Conservation (phyloP, 192 early-diverging fungal species). For the Coemansia sp. region DNA sequence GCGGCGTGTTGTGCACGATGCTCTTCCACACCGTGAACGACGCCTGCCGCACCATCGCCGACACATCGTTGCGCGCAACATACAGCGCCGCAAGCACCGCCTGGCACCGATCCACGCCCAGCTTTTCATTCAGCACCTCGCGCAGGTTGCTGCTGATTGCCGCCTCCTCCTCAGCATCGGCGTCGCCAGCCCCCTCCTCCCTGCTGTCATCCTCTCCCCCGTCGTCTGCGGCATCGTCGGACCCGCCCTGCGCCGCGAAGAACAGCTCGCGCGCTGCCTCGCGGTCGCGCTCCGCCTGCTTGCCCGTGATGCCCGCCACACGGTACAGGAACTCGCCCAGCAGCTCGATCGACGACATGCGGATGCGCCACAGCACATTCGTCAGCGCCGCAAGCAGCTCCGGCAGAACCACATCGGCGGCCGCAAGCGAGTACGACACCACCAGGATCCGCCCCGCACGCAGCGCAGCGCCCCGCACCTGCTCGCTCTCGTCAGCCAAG, state of each 20-base stretch:
- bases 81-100: conserved; percentile 88
- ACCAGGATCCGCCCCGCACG: conserved; percentile 94
- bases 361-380: conserved; percentile 95
- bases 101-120: conserved; percentile 86
- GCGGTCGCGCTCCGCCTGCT: conserved; percentile 57
- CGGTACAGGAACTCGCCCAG: conserved; percentile 94
- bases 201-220: conserved; percentile 11
- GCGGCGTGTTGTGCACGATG: conserved; percentile 94
- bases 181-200: conserved; percentile 21
- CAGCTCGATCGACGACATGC: conserved; percentile 90
- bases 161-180: conserved; percentile 36
- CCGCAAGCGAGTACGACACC: conserved; percentile 82
- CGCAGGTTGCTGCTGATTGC: conserved; percentile 42
- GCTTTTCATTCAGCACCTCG: conserved; percentile 67
- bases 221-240: conserved; percentile 54
- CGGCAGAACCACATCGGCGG: conserved; percentile 88
- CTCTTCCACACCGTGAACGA: conserved; percentile 93
- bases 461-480: conserved; percentile 89
- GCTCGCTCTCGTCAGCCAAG: conserved; percentile 94
- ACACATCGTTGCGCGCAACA: conserved; percentile 85
- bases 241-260: conserved; percentile 43
- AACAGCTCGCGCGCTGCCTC: conserved; percentile 48
- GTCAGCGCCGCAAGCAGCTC: conserved; percentile 89
- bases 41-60: conserved; percentile 83
- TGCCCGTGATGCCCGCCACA: conserved; percentile 82